Evolutionary conservation across 495 filamentous ascomycete genomes (phyloP), one percentile per base, ranked within the genome.

Genomic region (Podospora anserina): DNA sequence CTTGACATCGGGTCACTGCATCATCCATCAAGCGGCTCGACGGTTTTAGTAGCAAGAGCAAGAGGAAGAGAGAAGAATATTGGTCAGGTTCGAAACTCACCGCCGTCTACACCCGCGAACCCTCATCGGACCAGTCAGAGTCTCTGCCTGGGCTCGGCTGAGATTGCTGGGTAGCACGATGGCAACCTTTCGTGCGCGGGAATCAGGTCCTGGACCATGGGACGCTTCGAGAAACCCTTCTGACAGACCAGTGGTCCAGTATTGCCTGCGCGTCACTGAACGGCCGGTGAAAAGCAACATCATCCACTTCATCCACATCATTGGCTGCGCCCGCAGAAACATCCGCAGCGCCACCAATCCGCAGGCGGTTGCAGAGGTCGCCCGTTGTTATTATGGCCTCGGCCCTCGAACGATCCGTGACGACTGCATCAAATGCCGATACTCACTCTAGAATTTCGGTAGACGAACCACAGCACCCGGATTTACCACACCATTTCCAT

Each of bases 131-230:
- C 59, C 59, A 61, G 23, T 61, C 59, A 61, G 20, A 1, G 19
- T 30, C 19, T 61, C 26, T 30, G 26, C 23, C 26, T 30, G 58
- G 13, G 19, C 26, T 26, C 23, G 18, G 56, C 34, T 66, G 44
- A 74, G 70, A 72, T 72, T 72, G 68, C 58, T 64, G 64, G 66
- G 68, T 72, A 69, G n/a, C 66, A 75, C 71, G 65, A 72, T 70
- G 72, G 61, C 64, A 66, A 59, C 68, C 60, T 23, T 23, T 65
- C 63, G 61, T 70, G 64, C 69, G 49, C 69, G 63, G 63, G 72
- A 69, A 63, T 66, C 62, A 69, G 64, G n/a, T 58, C 32, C 63
- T 67, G 66, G 59, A 66, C 69, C 71, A 68, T 68, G 65, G 69
- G 61, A 30, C 60, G 59, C 30, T 63, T 39, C 16, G 27, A 28